Evolutionary conservation across 1,284 basidiomycete species (phyloP), one percentile per base, ranked within the genome.

Genomic region (Abortiporus biennis): DNA sequence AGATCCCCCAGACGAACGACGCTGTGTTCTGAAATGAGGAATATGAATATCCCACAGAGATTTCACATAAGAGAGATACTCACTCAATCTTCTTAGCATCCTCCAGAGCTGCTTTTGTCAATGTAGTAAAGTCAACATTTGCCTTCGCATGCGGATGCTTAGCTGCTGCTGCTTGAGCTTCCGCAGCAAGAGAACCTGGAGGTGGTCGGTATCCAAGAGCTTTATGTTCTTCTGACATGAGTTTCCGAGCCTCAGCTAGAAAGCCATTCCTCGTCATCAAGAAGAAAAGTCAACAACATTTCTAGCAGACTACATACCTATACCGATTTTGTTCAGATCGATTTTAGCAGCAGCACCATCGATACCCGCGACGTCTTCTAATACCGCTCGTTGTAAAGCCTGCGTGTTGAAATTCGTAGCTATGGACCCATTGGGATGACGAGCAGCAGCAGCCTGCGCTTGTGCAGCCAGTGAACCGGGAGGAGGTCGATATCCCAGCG

Each of bases 191-290:
- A 20, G 61, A 62, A 16, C 59, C 61, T 4, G 54, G 55, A 20
- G 63, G 62, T 15, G 63, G 63, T 5, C 62, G 57, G 43, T 61
- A 62, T 6, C 61, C 62, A 6, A 63, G 49, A 0, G 55, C 56
- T 27, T 59, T 58, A 47, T 61, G 62, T 40, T 61, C 60, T 33
- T 53, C 51, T 13, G 53, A 56, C 59, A 60, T 59, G 31, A 61
- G 43, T 32, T 51, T 55, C 21, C 58, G 51, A 4, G 61, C 60
- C 23, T 62, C 60, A 9, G 46, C 56, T 55, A 40, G 5, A 32
- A 38, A 19, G 23, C n/a, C n/a, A n/a, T n/a, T n/a, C n/a, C 32
- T 20, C 3, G 36, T 20, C 11, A 35, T 32, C 23, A 38, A 12
- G 8, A 13, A 9, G 9, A 8, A 34, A 11, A 36, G 13, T 6